Evolutionary conservation across 257 asterid species (phyloP).

Genomic region (Solanum medicagineum): DNA sequence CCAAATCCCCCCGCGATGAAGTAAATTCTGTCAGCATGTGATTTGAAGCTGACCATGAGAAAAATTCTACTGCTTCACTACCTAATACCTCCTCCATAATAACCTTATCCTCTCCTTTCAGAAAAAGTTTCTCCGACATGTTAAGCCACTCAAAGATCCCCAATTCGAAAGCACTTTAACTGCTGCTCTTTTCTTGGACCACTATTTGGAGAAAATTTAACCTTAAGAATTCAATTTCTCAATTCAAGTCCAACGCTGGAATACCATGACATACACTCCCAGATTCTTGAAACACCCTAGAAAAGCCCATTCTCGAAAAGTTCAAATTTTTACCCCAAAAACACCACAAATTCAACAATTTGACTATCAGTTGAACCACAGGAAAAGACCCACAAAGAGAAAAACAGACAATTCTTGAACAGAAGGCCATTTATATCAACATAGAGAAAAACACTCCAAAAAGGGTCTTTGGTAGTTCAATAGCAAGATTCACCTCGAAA

Average conservation of each 20-base stretch:
- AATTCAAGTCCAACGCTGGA: not conserved
- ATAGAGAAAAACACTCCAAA: not conserved
- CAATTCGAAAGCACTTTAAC: not conserved
- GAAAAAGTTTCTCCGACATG: slow-evolving; percentile 61
- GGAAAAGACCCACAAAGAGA: not conserved
- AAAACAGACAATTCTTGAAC: not conserved
- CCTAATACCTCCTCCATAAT: slow-evolving; percentile 61
- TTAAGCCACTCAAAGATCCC: slow-evolving; percentile 5
- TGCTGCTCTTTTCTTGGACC: not conserved
- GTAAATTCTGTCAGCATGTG: slow-evolving; percentile 60
- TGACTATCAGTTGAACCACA: not conserved
- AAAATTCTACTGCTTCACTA: slow-evolving; percentile 60
- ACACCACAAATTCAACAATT: not conserved
- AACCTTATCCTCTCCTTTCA: slow-evolving; percentile 46
- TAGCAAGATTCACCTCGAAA: not conserved
- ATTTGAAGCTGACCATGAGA: slow-evolving; percentile 65
- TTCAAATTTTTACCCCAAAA: not conserved
- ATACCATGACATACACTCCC: not conserved
- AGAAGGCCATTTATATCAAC: not conserved
- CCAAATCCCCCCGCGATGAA: slow-evolving; percentile 51
- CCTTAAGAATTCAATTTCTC: not conserved
- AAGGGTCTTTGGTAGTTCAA: not conserved
- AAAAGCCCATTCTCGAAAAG: not conserved
- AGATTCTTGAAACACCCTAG: not conserved
- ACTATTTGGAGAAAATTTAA: not conserved